Base-by-base conservation (phyloP, 441 rosid species). In the Brassica balearica region DNA sequence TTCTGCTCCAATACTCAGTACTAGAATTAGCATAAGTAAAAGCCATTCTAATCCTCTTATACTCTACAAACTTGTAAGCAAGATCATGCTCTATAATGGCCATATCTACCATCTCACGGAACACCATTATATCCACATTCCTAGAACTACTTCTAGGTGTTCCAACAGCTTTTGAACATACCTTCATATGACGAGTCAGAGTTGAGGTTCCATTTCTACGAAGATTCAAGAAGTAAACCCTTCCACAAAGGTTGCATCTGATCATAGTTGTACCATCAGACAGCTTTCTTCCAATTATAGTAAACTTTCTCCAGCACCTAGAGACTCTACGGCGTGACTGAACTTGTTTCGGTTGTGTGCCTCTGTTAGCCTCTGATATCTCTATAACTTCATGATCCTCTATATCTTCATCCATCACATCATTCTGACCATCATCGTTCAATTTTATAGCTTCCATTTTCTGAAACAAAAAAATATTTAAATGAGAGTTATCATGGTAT, bases 1-100 rank as follows among this genome's bases (percentile, higher is more conserved):
- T 46, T 46, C 14, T 46, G 53, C 53, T 46, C 53, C 53, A 46
- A 46, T 46, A 46, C 53, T 46, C 14, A 12, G 4, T 46, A 46
- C 14, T 46, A 46, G 53, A 46, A 46, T 46, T 46, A 46, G 53
- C 14, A 43, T 46, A 46, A 46, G 53, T 11, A 46, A 46, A 46
- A 46, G 53, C 14, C 14, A 46, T 46, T 46, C 53, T 46, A 46
- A 46, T 46, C 53, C 53, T 46, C 53, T 46, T 46, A 4, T 46
- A 46, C 53, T 46, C 53, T 3, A 46, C 53, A 46, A 46, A 46
- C 14, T 12, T 46, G 1, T 46, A 46, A 11, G n/a, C 6, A 11
- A 46, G 53, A 46, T 46, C 53, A 46, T 46, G 53, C 53, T 46
- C 15, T 46, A 46, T 46, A 46, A 46, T 46, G 53, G 53, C 53